Percentiles rank a stretch among this genome's conserved stretches.
Conservation (phyloP, 345 rosid species). For the Heritiera littoralis region DNA sequence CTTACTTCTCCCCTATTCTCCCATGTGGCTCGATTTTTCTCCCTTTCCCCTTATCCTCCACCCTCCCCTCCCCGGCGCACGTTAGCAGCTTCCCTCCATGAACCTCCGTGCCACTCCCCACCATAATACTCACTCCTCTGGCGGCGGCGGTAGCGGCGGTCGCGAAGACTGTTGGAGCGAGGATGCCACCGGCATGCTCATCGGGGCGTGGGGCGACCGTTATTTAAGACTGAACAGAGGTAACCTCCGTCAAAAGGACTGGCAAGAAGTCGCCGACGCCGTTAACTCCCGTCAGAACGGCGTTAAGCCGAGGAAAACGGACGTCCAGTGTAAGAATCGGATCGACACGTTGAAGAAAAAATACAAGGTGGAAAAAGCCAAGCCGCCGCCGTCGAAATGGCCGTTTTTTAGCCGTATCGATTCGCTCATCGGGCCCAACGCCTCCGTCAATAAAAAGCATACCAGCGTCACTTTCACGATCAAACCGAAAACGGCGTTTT, state of each 20-base stretch:
- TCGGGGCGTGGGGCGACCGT: slow-evolving; percentile 88
- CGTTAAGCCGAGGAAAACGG: slow-evolving; percentile 52
- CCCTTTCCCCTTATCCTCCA: slow-evolving; percentile 24
- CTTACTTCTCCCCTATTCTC: neutral
- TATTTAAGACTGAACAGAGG: slow-evolving; percentile 74
- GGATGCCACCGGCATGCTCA: slow-evolving; percentile 66
- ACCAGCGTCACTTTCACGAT: slow-evolving; percentile 17
- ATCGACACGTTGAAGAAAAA: slow-evolving; percentile 50
- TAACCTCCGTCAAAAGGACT: slow-evolving; percentile 77
- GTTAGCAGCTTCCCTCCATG: slow-evolving; percentile 28
- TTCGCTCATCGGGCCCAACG: slow-evolving; percentile 48
- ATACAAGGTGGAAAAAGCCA: slow-evolving; percentile 18
- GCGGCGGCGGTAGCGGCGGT: slow-evolving; percentile 33
- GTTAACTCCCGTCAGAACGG: slow-evolving; percentile 55
- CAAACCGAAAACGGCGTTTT: slow-evolving; percentile 19
- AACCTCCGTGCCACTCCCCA: slow-evolving; percentile 26
- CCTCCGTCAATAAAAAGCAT: slow-evolving; percentile 35
- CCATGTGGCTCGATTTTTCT: slow-evolving; percentile 22
- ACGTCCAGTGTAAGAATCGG: slow-evolving; percentile 74
- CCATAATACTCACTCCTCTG: slow-evolving; percentile 29
- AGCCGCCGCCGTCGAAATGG: slow-evolving; percentile 10
- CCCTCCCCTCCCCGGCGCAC: slow-evolving; percentile 29
- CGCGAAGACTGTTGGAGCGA: slow-evolving; percentile 98
- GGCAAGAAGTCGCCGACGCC: slow-evolving; percentile 77
- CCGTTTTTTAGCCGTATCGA: slow-evolving; percentile 32